Percentiles rank a stretch among this genome's conserved stretches.
These are phyloP conservation scores for Wickerhamiella alocasiicola DNA, from an alignment of 805 yeast genomes.

Conservation along the genomic window DNA sequence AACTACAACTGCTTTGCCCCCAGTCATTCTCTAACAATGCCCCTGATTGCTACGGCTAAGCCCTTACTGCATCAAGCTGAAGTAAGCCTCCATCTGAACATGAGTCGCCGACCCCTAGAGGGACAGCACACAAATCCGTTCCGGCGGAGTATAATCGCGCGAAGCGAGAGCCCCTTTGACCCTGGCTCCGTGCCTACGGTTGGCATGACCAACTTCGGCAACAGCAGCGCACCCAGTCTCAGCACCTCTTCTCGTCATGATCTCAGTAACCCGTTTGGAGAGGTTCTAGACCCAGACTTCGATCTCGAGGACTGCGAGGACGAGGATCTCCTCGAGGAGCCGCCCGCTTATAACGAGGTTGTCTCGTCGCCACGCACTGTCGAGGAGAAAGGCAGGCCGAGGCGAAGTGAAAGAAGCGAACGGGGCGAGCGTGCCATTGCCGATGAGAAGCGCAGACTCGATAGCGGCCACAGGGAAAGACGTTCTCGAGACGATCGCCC, in stretches of 20 bases:
- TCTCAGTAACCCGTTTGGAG: conserved; percentile 5
- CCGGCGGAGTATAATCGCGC: conserved; percentile 21
- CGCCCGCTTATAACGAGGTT: conserved; percentile 6
- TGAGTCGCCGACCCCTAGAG: conserved; percentile 9
- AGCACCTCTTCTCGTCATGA: not conserved
- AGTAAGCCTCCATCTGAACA: too few species aligned
- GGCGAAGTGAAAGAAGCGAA: conserved; percentile 15
- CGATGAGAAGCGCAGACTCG: conserved; percentile 12
- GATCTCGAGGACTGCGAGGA: conserved; percentile 9
- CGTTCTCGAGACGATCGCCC: too few species aligned
- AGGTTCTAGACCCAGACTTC: not conserved
- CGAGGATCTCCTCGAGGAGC: conserved; percentile 1
- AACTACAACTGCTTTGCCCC: too few species aligned
- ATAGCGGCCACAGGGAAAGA: conserved; percentile 9
- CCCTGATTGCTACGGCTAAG: too few species aligned
- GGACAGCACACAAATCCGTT: conserved; percentile 19
- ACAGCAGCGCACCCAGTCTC: conserved; percentile 5
- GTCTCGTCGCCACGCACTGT: not conserved
- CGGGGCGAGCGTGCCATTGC: conserved; percentile 17
- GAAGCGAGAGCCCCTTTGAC: conserved; percentile 23
- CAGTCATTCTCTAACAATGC: too few species aligned
- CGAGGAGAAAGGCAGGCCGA: conserved; percentile 3
- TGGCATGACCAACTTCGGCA: conserved; percentile 8
- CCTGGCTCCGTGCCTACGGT: conserved; percentile 14
- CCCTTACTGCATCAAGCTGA: too few species aligned